A percentile compares a stretch with the other conserved stretches of the same genome.
Conservation (phyloP, 306 rosid species). For the Begonia fuchsioides region DNA sequence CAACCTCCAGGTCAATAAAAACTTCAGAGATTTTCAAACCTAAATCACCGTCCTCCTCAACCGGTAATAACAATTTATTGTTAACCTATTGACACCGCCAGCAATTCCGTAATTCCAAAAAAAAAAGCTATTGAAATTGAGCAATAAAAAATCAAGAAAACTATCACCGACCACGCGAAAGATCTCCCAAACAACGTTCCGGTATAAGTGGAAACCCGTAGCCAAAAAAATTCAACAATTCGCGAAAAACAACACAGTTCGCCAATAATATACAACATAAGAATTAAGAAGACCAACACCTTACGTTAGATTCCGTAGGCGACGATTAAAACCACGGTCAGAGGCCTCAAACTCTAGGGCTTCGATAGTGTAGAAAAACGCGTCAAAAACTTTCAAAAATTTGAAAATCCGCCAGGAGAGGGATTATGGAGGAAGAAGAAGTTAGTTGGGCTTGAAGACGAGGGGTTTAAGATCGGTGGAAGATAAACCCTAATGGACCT, state of each 20-base stretch:
- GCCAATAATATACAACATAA: neutral
- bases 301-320: neutral
- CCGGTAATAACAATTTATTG: too few species aligned
- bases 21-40: too few species aligned
- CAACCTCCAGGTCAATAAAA: too few species aligned
- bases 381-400: slow-evolving; percentile 1
- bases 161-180: too few species aligned
- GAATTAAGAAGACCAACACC: neutral
- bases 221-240: neutral
- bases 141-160: too few species aligned
- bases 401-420: slow-evolving; percentile 4
- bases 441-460: slow-evolving; percentile 29
- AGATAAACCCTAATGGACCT: slow-evolving; percentile 39
- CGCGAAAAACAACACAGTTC: neutral
- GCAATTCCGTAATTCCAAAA: too few species aligned
- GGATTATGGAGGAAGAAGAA: slow-evolving; percentile 13
- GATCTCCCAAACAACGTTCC: too few species aligned
- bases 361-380: neutral
- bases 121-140: too few species aligned
- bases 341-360: neutral
- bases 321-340: neutral
- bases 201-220: too few species aligned
- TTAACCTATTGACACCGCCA: too few species aligned
- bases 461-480: slow-evolving; percentile 16
- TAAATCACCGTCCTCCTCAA: too few species aligned